These are phyloP conservation scores for Wilcoxina mikolae DNA, from an alignment of 495 filamentous ascomycete species.

Conservation along the genomic window DNA sequence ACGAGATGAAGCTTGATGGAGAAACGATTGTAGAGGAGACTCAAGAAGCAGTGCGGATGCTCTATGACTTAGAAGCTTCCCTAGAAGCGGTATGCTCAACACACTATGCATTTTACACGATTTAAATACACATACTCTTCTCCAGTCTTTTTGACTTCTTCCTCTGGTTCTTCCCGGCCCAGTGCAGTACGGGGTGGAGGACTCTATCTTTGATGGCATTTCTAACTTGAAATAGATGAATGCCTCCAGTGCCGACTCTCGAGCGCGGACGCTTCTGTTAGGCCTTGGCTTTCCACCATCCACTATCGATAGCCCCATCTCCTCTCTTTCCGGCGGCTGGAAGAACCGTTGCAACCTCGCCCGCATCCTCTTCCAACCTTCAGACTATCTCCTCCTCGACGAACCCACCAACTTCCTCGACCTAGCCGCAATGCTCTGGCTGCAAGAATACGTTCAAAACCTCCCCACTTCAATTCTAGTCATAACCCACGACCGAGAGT, in stretches of 20 bases:
- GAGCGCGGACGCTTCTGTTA: slow-evolving; percentile 47
- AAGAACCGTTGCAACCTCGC: slow-evolving; percentile 58
- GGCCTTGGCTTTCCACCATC: slow-evolving; percentile 59
- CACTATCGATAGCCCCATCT: slow-evolving; percentile 40
- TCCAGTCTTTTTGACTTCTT: no score
- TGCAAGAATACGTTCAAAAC: slow-evolving; percentile 49
- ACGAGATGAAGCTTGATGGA: slow-evolving; percentile 18
- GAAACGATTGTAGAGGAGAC: slow-evolving; percentile 45
- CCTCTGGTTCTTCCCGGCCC: background rate
- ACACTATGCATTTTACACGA: slow-evolving; percentile 22
- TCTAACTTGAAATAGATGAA: slow-evolving; percentile 29
- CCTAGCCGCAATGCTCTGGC: slow-evolving; percentile 67
- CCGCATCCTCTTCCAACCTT: slow-evolving; percentile 48
- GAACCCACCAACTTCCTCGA: slow-evolving; percentile 81
- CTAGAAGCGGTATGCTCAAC: slow-evolving; percentile 38
- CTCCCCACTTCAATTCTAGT: slow-evolving; percentile 45
- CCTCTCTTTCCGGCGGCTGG: slow-evolving; percentile 64
- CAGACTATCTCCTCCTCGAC: slow-evolving; percentile 69
- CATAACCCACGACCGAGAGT: slow-evolving; percentile 68
- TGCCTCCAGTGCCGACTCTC: slow-evolving; percentile 38
- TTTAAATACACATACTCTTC: background rate
- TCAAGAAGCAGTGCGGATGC: slow-evolving; percentile 45
- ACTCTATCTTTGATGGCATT: background rate
- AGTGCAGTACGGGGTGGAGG: background rate
- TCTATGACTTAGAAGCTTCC: slow-evolving; percentile 48